Evolutionary conservation across 2,329 filamentous ascomycete genomes (phyloP).

Genomic region (Aspergillus fructus): DNA sequence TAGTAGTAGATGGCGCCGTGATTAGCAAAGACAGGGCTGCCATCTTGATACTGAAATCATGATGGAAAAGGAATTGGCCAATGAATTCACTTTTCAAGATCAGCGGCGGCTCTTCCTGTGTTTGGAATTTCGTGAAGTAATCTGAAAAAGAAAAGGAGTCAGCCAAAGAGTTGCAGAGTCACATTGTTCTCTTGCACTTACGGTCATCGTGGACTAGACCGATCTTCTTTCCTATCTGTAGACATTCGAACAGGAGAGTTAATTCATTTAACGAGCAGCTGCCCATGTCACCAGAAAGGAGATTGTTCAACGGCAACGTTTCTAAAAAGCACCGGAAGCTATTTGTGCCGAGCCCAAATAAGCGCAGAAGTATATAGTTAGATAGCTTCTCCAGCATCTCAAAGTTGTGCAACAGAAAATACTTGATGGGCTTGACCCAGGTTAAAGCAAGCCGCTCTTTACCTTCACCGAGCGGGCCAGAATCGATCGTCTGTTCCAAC

Average conservation of each 20-base stretch:
- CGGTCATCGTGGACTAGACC: slow-evolving; percentile 69
- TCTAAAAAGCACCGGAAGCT: slow-evolving; percentile 54
- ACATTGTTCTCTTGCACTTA: slow-evolving; percentile 30
- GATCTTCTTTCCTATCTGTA: slow-evolving; percentile 69
- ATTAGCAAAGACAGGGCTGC: slow-evolving; percentile 80
- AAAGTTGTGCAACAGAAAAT: slow-evolving; percentile 37
- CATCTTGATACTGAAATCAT: slow-evolving; percentile 66
- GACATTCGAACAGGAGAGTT: slow-evolving; percentile 63
- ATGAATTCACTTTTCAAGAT: slow-evolving; percentile 37
- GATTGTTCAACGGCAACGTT: slow-evolving; percentile 53
- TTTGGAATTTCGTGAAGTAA: slow-evolving; percentile 23
- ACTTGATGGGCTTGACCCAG: slow-evolving; percentile 39
- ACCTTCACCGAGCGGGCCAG: slow-evolving; percentile 5
- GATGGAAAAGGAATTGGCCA: slow-evolving; percentile 42
- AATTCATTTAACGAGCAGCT: slow-evolving; percentile 54
- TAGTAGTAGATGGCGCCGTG: slow-evolving; percentile 71
- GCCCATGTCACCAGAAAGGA: slow-evolving; percentile 47
- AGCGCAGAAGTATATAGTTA: slow-evolving; percentile 35
- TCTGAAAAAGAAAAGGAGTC: slow-evolving; percentile 23
- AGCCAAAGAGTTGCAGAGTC: neutral
- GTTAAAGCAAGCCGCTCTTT: slow-evolving; percentile 22
- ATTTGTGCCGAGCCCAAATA: slow-evolving; percentile 33
- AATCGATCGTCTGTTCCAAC: slow-evolving; percentile 17
- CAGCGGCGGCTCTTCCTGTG: slow-evolving; percentile 20
- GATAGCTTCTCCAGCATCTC: slow-evolving; percentile 36